A percentile compares a stretch with the other conserved stretches of the same genome.
Conservation (phyloP, 768 basidiomycete genomes). For the Panaeolus cyanescens region DNA sequence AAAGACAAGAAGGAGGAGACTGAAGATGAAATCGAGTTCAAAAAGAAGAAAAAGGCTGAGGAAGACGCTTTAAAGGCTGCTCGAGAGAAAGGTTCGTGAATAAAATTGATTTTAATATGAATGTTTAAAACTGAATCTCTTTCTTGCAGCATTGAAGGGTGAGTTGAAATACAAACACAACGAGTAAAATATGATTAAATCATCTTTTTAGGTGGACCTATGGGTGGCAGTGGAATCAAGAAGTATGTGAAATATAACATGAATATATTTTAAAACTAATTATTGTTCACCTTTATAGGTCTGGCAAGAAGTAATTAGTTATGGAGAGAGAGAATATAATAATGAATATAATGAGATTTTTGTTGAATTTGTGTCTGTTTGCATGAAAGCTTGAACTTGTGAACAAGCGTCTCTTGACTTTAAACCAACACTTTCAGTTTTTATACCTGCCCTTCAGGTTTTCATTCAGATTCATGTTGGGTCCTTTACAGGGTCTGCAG, state of each 20-base stretch:
- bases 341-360: slow-evolving; percentile 12
- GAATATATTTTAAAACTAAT: not conserved
- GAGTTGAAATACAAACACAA: slow-evolving; percentile 17
- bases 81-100: slow-evolving; percentile 63
- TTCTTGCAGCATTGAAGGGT: slow-evolving; percentile 55
- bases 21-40: slow-evolving; percentile 73
- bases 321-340: slow-evolving; percentile 1
- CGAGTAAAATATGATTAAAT: slow-evolving; percentile 9
- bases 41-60: slow-evolving; percentile 77
- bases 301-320: slow-evolving; percentile 65
- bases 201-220: slow-evolving; percentile 59
- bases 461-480: slow-evolving; percentile 58
- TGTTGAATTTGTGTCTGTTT: slow-evolving; percentile 42
- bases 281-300: slow-evolving; percentile 45
- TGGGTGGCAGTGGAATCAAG: slow-evolving; percentile 79
- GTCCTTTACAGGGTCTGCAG: slow-evolving; percentile 66
- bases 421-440: slow-evolving; percentile 19
- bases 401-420: slow-evolving; percentile 9
- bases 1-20: slow-evolving; percentile 74
- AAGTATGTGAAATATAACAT: slow-evolving; percentile 56
- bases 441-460: slow-evolving; percentile 16
- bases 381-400: slow-evolving; percentile 20
- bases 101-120: not conserved
- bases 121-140: slow-evolving; percentile 7
- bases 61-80: slow-evolving; percentile 73